Evolutionary conservation across 2,329 filamentous ascomycete genomes (phyloP).

Genomic region (Cordyceps militaris): DNA sequence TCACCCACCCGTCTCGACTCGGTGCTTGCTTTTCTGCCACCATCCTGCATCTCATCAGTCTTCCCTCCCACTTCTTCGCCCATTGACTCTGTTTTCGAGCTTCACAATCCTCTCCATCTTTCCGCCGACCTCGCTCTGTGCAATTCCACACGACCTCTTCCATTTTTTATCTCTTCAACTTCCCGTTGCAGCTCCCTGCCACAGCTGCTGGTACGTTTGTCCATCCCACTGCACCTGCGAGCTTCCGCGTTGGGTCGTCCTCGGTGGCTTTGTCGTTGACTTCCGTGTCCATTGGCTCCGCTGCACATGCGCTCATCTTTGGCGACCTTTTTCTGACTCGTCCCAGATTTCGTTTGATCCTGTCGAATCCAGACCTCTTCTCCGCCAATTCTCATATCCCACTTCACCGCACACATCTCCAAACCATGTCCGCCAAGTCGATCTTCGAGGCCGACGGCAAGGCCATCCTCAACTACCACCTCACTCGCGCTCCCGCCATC

Average conservation of each 20-base stretch:
- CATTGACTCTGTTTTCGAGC: slow-evolving; percentile 7
- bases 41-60: slow-evolving; percentile 8
- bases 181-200: background rate
- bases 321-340: slow-evolving; percentile 9
- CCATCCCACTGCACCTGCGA: background rate
- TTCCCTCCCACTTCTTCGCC: slow-evolving; percentile 9
- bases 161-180: background rate
- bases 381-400: slow-evolving; percentile 17
- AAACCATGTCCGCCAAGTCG: slow-evolving; percentile 64
- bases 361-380: background rate
- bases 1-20: background rate
- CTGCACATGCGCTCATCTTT: background rate
- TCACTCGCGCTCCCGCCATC: slow-evolving; percentile 94
- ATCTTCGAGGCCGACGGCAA: slow-evolving; percentile 99
- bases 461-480: slow-evolving; percentile 99
- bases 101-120: background rate
- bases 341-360: background rate
- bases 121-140: background rate
- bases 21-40: slow-evolving; percentile 8
- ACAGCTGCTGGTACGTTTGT: background rate
- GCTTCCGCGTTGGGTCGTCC: background rate
- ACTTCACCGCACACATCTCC: slow-evolving; percentile 22
- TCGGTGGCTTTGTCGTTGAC: background rate
- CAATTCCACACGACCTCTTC: background rate
- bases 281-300: background rate